Evolutionary conservation across 163 green algal species (phyloP).

Genomic region (Chlamydomonas reinhardtii): DNA sequence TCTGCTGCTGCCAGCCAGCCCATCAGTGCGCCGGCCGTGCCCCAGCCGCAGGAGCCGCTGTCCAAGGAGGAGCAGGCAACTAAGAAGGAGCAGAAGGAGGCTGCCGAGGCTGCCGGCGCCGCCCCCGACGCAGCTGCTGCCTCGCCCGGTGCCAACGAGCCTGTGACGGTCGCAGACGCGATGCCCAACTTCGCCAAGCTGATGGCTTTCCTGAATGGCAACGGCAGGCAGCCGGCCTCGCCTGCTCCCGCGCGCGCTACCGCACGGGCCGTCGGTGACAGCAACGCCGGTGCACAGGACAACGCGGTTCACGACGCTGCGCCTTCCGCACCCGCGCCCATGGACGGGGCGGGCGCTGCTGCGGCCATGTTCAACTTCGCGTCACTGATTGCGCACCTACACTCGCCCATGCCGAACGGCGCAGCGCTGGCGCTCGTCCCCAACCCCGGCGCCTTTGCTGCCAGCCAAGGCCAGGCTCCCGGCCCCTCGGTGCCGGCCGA

Average conservation of each 20-base stretch:
- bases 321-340: background rate
- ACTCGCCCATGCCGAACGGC: conserved; percentile 19
- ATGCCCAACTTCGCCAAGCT: conserved; percentile 30
- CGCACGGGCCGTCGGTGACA: background rate
- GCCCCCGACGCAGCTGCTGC: no score
- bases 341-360: background rate
- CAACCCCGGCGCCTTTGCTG: background rate
- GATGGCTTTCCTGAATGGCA: conserved; percentile 12
- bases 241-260: background rate
- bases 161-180: background rate
- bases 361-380: background rate
- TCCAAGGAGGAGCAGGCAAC: no score
- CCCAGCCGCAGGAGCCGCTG: background rate
- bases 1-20: no score
- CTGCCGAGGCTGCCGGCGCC: background rate
- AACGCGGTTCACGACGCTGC: background rate
- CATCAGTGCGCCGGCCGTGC: no score
- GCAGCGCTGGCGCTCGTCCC: background rate
- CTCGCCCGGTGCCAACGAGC: background rate
- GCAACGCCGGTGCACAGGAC: no score
- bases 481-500: background rate
- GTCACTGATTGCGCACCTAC: conserved; percentile 14
- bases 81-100: background rate
- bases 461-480: background rate
- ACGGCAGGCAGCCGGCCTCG: background rate